These are phyloP conservation scores for Globisporangium splendens DNA, from an alignment of 352 stramenopile genomes.

Conservation along the genomic window DNA sequence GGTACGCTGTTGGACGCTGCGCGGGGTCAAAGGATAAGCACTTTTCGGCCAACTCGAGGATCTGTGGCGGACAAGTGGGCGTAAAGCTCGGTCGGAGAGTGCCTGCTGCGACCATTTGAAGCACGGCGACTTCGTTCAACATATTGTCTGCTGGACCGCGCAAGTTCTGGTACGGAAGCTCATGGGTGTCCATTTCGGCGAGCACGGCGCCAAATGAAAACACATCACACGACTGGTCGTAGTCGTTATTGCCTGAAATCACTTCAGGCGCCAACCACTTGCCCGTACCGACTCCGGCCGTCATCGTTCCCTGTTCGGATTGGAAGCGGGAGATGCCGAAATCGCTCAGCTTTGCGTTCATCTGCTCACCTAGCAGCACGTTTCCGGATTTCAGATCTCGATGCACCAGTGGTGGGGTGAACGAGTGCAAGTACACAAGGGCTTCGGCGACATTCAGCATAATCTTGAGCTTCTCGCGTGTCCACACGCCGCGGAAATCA, in stretches of 20 bases:
- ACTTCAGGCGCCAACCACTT: conserved; percentile 33
- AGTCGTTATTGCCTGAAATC: conserved; percentile 31
- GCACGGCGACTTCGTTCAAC: conserved; percentile 31
- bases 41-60: conserved; percentile 25
- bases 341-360: conserved; percentile 33
- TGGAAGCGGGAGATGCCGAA: conserved; percentile 33
- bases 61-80: conserved; percentile 17
- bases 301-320: conserved; percentile 35
- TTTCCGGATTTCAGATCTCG: conserved; percentile 41
- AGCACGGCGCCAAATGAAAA: conserved; percentile 36
- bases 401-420: conserved; percentile 31
- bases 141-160: conserved; percentile 20
- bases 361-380: conserved; percentile 25
- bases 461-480: conserved; percentile 32
- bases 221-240: conserved; percentile 32
- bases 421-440: conserved; percentile 48
- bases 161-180: conserved; percentile 32
- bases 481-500: conserved; percentile 17
- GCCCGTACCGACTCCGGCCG: conserved; percentile 27
- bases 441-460: conserved; percentile 32
- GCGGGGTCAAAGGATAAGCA: conserved; percentile 28
- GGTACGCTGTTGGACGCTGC: conserved; percentile 27
- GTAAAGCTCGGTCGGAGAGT: conserved; percentile 29
- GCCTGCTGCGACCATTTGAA: conserved; percentile 36
- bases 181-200: conserved; percentile 40